Evolutionary conservation across 169 alveolate genomes (phyloP).

Genomic region (Eimeria nieschulzi): DNA sequence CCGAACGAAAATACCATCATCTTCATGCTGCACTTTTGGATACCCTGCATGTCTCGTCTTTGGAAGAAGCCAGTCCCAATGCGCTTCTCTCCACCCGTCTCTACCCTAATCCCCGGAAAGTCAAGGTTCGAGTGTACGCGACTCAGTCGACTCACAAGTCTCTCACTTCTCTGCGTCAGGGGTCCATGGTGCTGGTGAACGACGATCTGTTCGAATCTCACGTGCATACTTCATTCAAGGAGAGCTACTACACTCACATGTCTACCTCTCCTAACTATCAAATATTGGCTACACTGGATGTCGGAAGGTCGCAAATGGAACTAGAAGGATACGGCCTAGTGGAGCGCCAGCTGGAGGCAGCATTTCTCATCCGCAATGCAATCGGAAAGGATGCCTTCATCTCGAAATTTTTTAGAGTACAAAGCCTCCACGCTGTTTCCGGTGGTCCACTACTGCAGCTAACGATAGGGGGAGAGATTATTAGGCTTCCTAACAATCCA

Average conservation of each 20-base stretch:
- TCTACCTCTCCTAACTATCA: conserved; percentile 83
- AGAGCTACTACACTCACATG: conserved; percentile 82
- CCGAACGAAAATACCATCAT: conserved; percentile 76
- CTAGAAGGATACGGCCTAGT: conserved; percentile 81
- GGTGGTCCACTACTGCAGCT: too few relatives aligned
- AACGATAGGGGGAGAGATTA: too few relatives aligned
- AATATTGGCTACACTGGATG: conserved; percentile 80
- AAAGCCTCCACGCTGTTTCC: background rate
- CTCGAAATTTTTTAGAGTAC: conserved; percentile 73
- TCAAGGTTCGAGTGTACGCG: conserved; percentile 81
- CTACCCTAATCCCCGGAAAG: conserved; percentile 77
- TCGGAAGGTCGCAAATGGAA: conserved; percentile 82
- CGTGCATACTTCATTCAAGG: conserved; percentile 80
- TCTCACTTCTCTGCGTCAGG: conserved; percentile 81
- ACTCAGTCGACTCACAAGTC: conserved; percentile 81
- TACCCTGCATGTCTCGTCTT: conserved; percentile 70
- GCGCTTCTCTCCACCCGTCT: conserved; percentile 73
- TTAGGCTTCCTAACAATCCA: background rate
- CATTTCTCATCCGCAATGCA: conserved; percentile 76
- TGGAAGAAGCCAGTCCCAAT: conserved; percentile 71
- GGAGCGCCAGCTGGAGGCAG: conserved; percentile 79
- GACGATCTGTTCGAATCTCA: conserved; percentile 80
- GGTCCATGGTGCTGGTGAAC: conserved; percentile 78
- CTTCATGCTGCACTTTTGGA: conserved; percentile 70
- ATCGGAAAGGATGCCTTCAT: conserved; percentile 77